Percentiles rank a stretch among this genome's conserved stretches.
Evolutionary conservation across 805 yeast genomes (phyloP).

Genomic region (Citeromyces matritensis): DNA sequence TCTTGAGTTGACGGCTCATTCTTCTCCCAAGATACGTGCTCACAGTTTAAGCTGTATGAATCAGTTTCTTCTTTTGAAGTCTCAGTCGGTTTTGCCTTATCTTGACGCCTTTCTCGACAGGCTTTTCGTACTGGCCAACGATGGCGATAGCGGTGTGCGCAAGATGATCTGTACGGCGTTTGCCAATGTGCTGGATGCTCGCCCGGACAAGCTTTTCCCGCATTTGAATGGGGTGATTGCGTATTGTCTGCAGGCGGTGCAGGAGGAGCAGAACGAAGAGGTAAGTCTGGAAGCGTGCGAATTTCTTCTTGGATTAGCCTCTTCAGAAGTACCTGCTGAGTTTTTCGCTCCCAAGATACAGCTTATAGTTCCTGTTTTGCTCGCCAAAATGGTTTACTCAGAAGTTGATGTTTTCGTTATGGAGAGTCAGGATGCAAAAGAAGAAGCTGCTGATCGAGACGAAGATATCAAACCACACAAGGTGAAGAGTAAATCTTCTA

Average conservation of each 20-base stretch:
- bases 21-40: slow-evolving; percentile 35
- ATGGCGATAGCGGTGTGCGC: slow-evolving; percentile 42
- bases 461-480: slow-evolving; percentile 80
- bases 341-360: slow-evolving; percentile 43
- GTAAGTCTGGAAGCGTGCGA: slow-evolving; percentile 91
- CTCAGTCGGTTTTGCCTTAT: slow-evolving; percentile 49
- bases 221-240: slow-evolving; percentile 79
- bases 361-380: slow-evolving; percentile 58
- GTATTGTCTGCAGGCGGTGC: slow-evolving; percentile 71
- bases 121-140: slow-evolving; percentile 57
- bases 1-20: slow-evolving; percentile 29
- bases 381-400: slow-evolving; percentile 76
- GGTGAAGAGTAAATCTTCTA: slow-evolving; percentile 39
- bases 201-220: slow-evolving; percentile 69
- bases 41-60: slow-evolving; percentile 59
- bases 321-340: slow-evolving; percentile 40
- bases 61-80: slow-evolving; percentile 54
- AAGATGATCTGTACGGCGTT: slow-evolving; percentile 70
- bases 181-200: slow-evolving; percentile 49
- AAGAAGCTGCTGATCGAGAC: slow-evolving; percentile 74
- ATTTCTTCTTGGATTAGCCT: slow-evolving; percentile 64
- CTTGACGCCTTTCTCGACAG: slow-evolving; percentile 52
- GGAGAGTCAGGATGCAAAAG: slow-evolving; percentile 52
- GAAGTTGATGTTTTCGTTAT: slow-evolving; percentile 62
- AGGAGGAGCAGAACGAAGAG: slow-evolving; percentile 38